Evolutionary conservation across 495 filamentous ascomycete genomes (phyloP), one percentile per base, ranked within the genome.

Genomic region (Mytilinidion resinicola): DNA sequence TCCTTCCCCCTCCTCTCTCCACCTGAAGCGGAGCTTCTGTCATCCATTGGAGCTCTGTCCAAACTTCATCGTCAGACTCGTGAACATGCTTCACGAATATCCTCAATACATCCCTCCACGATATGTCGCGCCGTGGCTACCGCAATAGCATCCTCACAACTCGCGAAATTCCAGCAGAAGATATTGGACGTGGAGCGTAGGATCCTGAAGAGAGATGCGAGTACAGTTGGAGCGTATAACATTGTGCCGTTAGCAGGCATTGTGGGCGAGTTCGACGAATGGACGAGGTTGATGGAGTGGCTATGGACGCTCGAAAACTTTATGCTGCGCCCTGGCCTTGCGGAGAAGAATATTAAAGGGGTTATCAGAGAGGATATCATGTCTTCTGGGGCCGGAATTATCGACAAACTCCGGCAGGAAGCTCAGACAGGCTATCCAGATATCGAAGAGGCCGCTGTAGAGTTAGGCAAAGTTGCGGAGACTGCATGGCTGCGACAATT

Each of bases 241-340:
- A 93, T 96, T 59, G 93, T 96, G 14, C 91, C 93, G 1, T 72
- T 98, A 41, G 91, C 93, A 10, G 86, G 83, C 5, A 78, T 98
- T 9, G 85, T 96, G 6, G 79, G 78, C 9, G 85, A 91, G 69
- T 96, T 98, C 60, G 80, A 86, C 4, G 86, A 80, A 20, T 96
- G 93, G 93, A 87, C 79, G 38, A 76, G 89, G 57, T 77, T 85
- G 37, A 76, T 98, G 76, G 83, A 90, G 67, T 98, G 91, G 88
- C 74, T 95, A n/a, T 84, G 85, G 82, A 74, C 81, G n/a, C 68
- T 91, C 19, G 77, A 79, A 8, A 73, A 80, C 49, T 86, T 84
- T 59, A 86, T 97, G 64, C 70, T 79, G 42, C 72, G 77, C 1
- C 51, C 55, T 30, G 53, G 65, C 15, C 55, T 7, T 48, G 47